Base-by-base conservation (phyloP, 2,329 filamentous ascomycete species). In the Fusarium camptoceras region DNA sequence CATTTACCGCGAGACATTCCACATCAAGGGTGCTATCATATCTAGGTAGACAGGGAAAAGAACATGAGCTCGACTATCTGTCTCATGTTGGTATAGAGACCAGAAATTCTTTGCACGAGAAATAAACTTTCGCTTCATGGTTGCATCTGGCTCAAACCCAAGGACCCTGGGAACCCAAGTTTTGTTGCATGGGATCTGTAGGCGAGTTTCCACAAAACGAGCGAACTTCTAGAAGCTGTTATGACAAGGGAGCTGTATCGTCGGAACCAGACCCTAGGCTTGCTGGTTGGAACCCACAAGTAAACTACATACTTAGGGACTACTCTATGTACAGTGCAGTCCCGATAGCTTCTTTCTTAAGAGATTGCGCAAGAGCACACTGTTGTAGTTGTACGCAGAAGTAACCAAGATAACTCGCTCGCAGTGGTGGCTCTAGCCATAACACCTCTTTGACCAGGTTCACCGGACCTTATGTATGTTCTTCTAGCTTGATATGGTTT, bases 181-280 rank as follows among this genome's bases (percentile, higher is more conserved):
- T 28, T 60, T 24, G 8, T 59, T 59, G 46, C 27, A 53, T 54
- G 30, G 59, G 59, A n/a, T 54, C 31, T 34, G 27, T 18, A 42
- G 16, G 39, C 25, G 53, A 56, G 47, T 69, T 55, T 47, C 37
- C 42, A 49, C 30, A 25, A 60, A 59, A 47, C 20, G 20, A 51
- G 41, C 11, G 37, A 30, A 30, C 43, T 75, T 73, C 73, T 74
- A 71, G 71, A 75, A 75, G 27, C 48, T 49, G 24, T 57, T 28
- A 12, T n/a, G 22, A 39, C 34, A 24, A 30, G 47, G 47, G 22
- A 37, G 16, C 37, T 69, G 66, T 49, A 55, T 60, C 37, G 51
- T 60, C 34, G 34, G 55, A 41, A 60, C 37, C 44, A 64, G 59
- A 30, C 49, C 44, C 39, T 30, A n/a, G 42, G 51, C 37, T 43